Evolutionary conservation across 2,329 filamentous ascomycete genomes (phyloP), one percentile per base, ranked within the genome.

Genomic region (Sclerotinia minor): DNA sequence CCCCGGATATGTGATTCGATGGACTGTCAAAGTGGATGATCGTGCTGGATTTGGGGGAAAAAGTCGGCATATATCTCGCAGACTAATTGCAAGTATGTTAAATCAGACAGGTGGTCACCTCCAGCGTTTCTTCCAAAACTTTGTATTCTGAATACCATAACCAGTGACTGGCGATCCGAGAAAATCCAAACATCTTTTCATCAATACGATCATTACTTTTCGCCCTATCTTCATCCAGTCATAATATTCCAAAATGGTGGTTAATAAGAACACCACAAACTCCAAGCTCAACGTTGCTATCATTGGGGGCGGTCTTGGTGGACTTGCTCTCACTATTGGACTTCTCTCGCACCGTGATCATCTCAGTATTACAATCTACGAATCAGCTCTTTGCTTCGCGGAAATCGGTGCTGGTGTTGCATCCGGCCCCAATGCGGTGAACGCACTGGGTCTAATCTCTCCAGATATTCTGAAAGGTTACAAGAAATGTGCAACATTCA

Each of bases 251-350:
- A 49, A 35, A 26, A 61, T 61, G 44, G 44, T 19, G 21, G 21
- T 21, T 55, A 3, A n/a, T 13, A 4, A 21, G 21, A 15, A 63
- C 38, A 19, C 3, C 8, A 13, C 2, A 2, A 35, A 38, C 4
- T 19, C 19, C 26, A 63, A 63, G 45, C 45, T 65, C n/a, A 44
- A 59, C 15, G 38, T 72, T 26, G 71, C 73, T 32, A 71, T 74
- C 7, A 60, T 73, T 44, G 73, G 73, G 11, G 73, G 72, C n/a
- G 73, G 73, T n/a, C 69, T 74, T 32, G 68, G 58, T 32, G 72
- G 73, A 3, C 54, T 73, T 15, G 67, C 68, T 11, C 64, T 74
- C 5, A 68, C 60, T 4, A 66, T 73, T n/a, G 73, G 67, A 19
- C 69, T 74, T 9, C 54, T 63, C 35, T 44, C 58, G 8, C 65